These are phyloP conservation scores for Lippia alba DNA, from an alignment of 305 asterid species.

Conservation along the genomic window DNA sequence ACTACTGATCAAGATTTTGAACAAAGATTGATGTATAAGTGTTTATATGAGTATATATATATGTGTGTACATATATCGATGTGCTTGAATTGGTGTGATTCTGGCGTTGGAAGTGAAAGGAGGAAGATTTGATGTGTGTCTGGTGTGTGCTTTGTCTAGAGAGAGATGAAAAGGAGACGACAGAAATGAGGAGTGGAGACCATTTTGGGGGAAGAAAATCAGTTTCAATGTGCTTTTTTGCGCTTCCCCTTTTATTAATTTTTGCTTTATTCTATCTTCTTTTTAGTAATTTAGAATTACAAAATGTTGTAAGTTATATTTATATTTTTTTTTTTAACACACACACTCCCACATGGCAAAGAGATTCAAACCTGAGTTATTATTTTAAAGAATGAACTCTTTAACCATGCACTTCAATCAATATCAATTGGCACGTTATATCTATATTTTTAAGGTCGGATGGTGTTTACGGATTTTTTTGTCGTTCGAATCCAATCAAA, in stretches of 20 bases:
- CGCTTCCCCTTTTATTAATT: not conserved
- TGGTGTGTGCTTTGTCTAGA: slow-evolving; percentile 24
- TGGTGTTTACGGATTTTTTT: no score
- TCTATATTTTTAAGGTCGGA: no score
- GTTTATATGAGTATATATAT: not conserved
- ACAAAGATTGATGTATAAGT: slow-evolving; percentile 6
- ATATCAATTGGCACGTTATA: no score
- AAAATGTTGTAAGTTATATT: no score
- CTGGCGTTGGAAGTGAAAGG: slow-evolving; percentile 30
- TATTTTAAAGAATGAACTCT: no score
- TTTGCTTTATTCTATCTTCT: slow-evolving; percentile 46
- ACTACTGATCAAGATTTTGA: slow-evolving; percentile 25
- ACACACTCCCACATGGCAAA: no score
- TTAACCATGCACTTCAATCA: no score
- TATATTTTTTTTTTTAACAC: no score
- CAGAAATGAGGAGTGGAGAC: slow-evolving; percentile 55
- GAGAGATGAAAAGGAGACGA: slow-evolving; percentile 41
- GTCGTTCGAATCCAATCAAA: no score
- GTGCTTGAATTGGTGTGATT: slow-evolving; percentile 1
- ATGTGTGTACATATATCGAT: not conserved
- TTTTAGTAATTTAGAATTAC: not conserved
- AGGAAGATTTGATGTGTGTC: slow-evolving; percentile 27
- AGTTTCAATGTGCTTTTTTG: slow-evolving; percentile 47
- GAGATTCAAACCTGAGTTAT: no score
- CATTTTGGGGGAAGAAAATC: slow-evolving; percentile 51